Evolutionary conservation across 2,329 filamentous ascomycete species (phyloP).

Genomic region (Colletotrichum sidae): DNA sequence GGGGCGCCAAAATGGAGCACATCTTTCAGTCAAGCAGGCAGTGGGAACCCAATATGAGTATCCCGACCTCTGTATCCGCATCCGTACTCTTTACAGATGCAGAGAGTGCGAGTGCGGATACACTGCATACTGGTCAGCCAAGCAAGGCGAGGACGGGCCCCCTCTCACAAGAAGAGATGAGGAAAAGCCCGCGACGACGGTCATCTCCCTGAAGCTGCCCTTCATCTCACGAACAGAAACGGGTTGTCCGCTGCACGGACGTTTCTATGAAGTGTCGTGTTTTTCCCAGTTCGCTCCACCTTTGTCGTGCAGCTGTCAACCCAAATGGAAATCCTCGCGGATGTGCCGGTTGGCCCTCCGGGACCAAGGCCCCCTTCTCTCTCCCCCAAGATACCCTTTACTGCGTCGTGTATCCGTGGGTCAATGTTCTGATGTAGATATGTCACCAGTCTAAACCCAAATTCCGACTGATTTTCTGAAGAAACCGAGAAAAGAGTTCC

Average conservation of each 20-base stretch:
- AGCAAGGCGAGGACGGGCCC: too few species aligned
- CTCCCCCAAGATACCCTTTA: background rate
- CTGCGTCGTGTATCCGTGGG: too few species aligned
- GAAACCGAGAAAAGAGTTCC: background rate
- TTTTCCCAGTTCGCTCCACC: background rate
- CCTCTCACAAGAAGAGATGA: too few species aligned
- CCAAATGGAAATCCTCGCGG: constrained; percentile 34
- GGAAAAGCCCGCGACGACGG: constrained; percentile 15
- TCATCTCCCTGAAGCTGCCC: constrained; percentile 5
- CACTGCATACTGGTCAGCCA: too few species aligned
- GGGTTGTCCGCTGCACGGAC: constrained; percentile 24
- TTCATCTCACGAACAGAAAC: constrained; percentile 18
- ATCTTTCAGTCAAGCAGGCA: background rate
- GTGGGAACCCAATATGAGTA: background rate
- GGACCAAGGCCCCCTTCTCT: constrained; percentile 3
- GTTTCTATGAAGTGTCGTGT: constrained; percentile 6
- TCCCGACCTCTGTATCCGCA: too few species aligned
- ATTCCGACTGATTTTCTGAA: too few species aligned
- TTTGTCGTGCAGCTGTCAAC: constrained; percentile 24
- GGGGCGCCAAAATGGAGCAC: constrained; percentile 19
- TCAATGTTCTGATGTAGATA: too few species aligned
- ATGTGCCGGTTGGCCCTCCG: constrained; percentile 34
- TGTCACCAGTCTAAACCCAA: too few species aligned
- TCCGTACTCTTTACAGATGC: too few species aligned
- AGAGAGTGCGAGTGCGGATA: too few species aligned